Percentiles rank a stretch among this genome's conserved stretches.
Evolutionary conservation across 768 basidiomycete species (phyloP).

Genomic region (Wakefieldia striispora): DNA sequence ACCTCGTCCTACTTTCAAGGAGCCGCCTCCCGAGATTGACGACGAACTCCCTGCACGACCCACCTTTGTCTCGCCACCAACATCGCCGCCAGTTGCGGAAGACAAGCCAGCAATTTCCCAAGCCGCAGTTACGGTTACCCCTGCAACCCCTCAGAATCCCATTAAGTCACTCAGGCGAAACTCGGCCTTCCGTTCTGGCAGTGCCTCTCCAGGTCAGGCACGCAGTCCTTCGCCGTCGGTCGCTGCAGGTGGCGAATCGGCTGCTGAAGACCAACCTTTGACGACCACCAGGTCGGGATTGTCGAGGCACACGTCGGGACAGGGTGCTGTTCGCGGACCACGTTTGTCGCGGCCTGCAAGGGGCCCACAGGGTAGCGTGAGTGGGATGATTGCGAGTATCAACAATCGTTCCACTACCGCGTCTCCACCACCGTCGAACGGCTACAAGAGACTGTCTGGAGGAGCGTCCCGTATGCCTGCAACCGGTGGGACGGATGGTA

Average conservation of each 20-base stretch:
- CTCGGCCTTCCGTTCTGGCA: conserved; percentile 33
- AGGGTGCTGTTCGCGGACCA: conserved; percentile 44
- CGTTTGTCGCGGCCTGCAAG: conserved; percentile 50
- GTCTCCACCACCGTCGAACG: conserved; percentile 39
- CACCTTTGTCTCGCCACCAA: conserved; percentile 18
- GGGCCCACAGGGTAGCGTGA: conserved; percentile 43
- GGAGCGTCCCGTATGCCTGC: conserved; percentile 16
- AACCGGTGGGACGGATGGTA: conserved; percentile 11
- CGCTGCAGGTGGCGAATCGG: conserved; percentile 24
- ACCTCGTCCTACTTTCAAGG: conserved; percentile 53
- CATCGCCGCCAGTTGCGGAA: conserved; percentile 26
- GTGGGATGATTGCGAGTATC: conserved; percentile 54
- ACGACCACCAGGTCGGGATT: conserved; percentile 34
- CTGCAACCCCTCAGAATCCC: conserved; percentile 54
- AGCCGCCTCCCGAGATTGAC: conserved; percentile 60
- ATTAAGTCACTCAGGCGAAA: conserved; percentile 38
- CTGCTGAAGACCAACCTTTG: conserved; percentile 35
- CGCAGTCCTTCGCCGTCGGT: conserved; percentile 45
- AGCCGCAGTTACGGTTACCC: conserved; percentile 36
- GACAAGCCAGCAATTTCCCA: conserved; percentile 27
- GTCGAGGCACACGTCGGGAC: conserved; percentile 47
- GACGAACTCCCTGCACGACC: conserved; percentile 27
- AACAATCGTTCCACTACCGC: conserved; percentile 46
- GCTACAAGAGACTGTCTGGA: conserved; percentile 48
- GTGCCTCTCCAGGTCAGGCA: conserved; percentile 33